A percentile compares a stretch with the other conserved stretches of the same genome.
Evolutionary conservation across 1,139 yeast genomes (phyloP).

Genomic region (Taphrina confusa): DNA sequence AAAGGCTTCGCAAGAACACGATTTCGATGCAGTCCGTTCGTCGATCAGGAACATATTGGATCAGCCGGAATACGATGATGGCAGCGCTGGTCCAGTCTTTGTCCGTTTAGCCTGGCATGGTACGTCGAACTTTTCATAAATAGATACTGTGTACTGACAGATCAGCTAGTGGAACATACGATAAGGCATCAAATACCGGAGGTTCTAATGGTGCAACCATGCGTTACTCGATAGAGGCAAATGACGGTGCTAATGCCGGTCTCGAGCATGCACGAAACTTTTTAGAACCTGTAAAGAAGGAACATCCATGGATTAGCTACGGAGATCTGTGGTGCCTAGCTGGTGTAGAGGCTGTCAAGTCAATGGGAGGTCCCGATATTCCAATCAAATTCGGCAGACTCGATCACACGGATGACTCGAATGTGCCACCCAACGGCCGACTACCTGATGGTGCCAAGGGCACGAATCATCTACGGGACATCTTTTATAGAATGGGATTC

Average conservation of each 20-base stretch:
- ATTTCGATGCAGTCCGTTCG: slow-evolving; percentile 58
- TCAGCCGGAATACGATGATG: slow-evolving; percentile 70
- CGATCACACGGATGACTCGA: slow-evolving; percentile 55
- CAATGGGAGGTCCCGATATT: slow-evolving; percentile 87
- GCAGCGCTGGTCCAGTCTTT: slow-evolving; percentile 69
- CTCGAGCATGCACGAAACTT: slow-evolving; percentile 65
- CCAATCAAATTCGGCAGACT: slow-evolving; percentile 51
- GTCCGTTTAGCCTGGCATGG: slow-evolving; percentile 76
- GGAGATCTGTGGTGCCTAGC: slow-evolving; percentile 89
- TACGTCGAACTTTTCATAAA: slow-evolving; percentile 40
- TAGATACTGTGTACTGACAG: slow-evolving; percentile 42
- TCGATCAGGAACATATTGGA: slow-evolving; percentile 73
- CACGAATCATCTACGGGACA: slow-evolving; percentile 65
- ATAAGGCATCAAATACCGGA: slow-evolving; percentile 60
- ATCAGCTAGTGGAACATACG: slow-evolving; percentile 58
- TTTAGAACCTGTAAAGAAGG: slow-evolving; percentile 59
- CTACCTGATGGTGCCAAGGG: slow-evolving; percentile 80
- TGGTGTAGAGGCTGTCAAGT: slow-evolving; percentile 85
- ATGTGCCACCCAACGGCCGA: slow-evolving; percentile 59
- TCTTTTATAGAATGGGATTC: slow-evolving; percentile 73
- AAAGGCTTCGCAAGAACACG: slow-evolving; percentile 30
- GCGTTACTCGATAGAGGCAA: slow-evolving; percentile 48
- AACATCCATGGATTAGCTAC: slow-evolving; percentile 75
- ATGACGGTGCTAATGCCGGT: slow-evolving; percentile 63
- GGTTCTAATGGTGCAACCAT: slow-evolving; percentile 87